phyloP scores from a whole-genome alignment of 1,139 yeast species.

The Sugiyamaella pinicola region DNA sequence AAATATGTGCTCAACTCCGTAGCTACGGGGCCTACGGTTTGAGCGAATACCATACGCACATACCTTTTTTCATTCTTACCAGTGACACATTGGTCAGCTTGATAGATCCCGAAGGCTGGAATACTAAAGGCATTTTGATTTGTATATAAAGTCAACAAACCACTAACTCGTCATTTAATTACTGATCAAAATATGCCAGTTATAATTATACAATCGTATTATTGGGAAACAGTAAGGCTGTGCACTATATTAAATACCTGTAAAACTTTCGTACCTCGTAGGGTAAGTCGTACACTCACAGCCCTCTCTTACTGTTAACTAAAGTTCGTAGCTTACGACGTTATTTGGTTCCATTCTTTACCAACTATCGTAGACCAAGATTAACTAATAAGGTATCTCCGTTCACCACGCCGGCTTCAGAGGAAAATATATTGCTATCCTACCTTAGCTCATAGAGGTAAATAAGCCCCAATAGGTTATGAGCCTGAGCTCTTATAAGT shows the following conservation, averaged over 20 bases:
- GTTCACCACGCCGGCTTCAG: neutral
- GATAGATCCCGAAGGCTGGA: conserved; percentile 84
- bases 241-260: no score
- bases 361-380: no score
- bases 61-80: conserved; percentile 83
- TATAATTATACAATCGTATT: no score
- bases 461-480: neutral
- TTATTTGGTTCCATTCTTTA: no score
- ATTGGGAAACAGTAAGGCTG: no score
- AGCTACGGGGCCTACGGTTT: neutral
- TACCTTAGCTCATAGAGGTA: neutral
- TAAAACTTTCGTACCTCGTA: no score
- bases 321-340: no score
- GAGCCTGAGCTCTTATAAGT: neutral
- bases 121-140: conserved; percentile 48
- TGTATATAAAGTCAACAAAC: conserved; percentile 22
- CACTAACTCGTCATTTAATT: no score
- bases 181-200: no score
- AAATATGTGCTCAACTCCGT: conserved; percentile 20
- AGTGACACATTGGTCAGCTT: conserved; percentile 91
- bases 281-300: no score
- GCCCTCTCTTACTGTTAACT: no score
- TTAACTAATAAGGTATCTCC: neutral
- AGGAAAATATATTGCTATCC: neutral
- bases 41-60: neutral